Evolutionary conservation across 2,329 filamentous ascomycete species (phyloP), one percentile per base, ranked within the genome.

Genomic region (Aspergillus persii): DNA sequence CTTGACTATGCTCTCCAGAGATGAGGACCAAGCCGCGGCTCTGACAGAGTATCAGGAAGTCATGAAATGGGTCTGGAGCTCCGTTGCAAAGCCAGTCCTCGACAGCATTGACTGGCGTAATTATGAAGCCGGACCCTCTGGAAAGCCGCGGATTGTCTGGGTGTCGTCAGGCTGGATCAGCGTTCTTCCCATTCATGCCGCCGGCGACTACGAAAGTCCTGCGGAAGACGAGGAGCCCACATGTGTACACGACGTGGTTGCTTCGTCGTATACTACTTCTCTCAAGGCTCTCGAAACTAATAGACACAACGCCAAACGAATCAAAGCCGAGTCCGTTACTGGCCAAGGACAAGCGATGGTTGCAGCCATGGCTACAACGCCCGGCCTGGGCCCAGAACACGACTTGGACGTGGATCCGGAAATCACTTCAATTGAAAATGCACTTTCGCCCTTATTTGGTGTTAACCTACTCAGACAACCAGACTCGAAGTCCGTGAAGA

Each of bases 11-110:
- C 30, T 57, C 4, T 15, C 18, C 8, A 57, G 30, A 18, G 48
- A 11, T 27, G 33, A 52, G 23, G 33, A 44, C 5, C 54, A 57
- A 29, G 48, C 54, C 7, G 11, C 11, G 4, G 47, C 47, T 30
- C 31, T 57, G 2, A 18, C 48, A 2, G 26, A 50, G 33, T 57
- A 57, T 4, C 48, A 51, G 26, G 26, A 12, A 8, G 54, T 57
- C 8, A 57, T 57, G 54, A 57, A 57, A 39, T 57, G 54, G 54
- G 44, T 57, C 9, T 57, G 54, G 54, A 26, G 46, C 9, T 26
- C 54, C 9, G 54, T 44, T 15, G 54, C 54, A 9, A 50, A 57
- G 36, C 54, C 54, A 15, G 26, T 57, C 12, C 30, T 57, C 4
- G 27, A 50, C 12, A 44, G 23, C 48, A 57, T 57, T 23, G 36